Evolutionary conservation across 2,329 filamentous ascomycete genomes (phyloP).

Genomic region (Sarocladium oryzae): DNA sequence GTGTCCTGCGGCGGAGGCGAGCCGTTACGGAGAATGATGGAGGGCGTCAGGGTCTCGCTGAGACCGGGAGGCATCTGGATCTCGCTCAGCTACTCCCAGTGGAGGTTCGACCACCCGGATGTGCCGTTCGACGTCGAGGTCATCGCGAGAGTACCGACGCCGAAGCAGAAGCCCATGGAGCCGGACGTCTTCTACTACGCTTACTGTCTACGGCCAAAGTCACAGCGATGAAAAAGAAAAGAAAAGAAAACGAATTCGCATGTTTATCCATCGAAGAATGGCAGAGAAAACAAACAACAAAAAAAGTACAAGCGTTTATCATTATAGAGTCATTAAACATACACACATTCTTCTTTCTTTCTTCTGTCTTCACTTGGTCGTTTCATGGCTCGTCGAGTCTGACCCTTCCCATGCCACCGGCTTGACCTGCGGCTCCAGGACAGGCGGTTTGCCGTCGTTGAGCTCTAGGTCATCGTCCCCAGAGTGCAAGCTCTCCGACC

Average conservation of each 20-base stretch:
- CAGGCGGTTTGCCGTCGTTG: background rate
- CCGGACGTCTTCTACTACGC: slow-evolving; percentile 41
- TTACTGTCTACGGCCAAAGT: slow-evolving; percentile 33
- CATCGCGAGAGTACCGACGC: slow-evolving; percentile 34
- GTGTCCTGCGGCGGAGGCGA: slow-evolving; percentile 37
- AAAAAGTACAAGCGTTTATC: background rate
- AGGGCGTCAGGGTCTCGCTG: slow-evolving; percentile 28
- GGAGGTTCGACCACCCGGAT: slow-evolving; percentile 30
- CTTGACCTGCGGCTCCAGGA: background rate
- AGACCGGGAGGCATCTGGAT: slow-evolving; percentile 35
- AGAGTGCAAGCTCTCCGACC: background rate
- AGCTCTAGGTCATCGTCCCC: background rate
- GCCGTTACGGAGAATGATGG: slow-evolving; percentile 31
- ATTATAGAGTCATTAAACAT: background rate
- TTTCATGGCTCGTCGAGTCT: background rate
- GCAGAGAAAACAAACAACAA: no score
- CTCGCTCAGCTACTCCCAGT: slow-evolving; percentile 39
- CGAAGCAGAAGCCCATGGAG: slow-evolving; percentile 33
- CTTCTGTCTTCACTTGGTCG: background rate
- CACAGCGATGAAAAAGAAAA: background rate
- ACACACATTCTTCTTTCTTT: no score
- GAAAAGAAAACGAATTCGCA: background rate
- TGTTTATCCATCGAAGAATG: no score
- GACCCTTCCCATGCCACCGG: background rate
- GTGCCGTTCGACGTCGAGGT: slow-evolving; percentile 36